A percentile compares a stretch with the other conserved stretches of the same genome.
Evolutionary conservation across 108 stramenopile species (phyloP).

Genomic region (Cyclotella atomus): DNA sequence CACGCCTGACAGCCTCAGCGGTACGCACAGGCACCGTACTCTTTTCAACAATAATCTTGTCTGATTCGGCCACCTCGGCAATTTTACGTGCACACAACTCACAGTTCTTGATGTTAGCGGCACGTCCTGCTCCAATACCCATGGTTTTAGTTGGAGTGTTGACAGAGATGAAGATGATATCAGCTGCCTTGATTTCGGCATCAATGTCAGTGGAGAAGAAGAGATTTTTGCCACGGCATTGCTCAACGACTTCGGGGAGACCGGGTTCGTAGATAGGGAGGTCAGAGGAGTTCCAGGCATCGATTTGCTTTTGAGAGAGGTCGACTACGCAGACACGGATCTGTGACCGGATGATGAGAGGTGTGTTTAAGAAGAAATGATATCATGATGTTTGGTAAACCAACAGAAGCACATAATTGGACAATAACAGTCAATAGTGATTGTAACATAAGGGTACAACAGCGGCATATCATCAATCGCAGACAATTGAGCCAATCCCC

Average conservation of each 20-base stretch:
- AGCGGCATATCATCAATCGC: too few species aligned
- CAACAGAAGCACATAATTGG: neutral
- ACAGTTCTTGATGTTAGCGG: slow-evolving; percentile 99
- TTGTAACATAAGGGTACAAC: too few species aligned
- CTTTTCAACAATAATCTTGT: slow-evolving; percentile 99
- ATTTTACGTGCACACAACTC: slow-evolving; percentile 99
- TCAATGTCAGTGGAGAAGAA: slow-evolving; percentile 99
- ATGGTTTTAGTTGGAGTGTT: slow-evolving; percentile 99
- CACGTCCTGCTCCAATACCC: slow-evolving; percentile 98
- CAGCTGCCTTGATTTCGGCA: slow-evolving; percentile 86
- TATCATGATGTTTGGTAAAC: neutral
- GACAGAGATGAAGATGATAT: slow-evolving; percentile 99
- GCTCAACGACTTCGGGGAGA: slow-evolving; percentile 90
- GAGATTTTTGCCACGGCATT: slow-evolving; percentile 85
- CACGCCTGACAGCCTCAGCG: slow-evolving; percentile 94
- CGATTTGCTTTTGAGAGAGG: slow-evolving; percentile 92
- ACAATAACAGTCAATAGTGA: too few species aligned
- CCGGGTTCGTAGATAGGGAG: slow-evolving; percentile 99
- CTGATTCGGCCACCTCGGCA: slow-evolving; percentile 87
- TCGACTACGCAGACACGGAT: slow-evolving; percentile 98
- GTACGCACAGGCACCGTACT: slow-evolving; percentile 99
- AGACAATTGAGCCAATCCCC: too few species aligned
- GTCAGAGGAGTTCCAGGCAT: slow-evolving; percentile 94
- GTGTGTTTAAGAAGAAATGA: slow-evolving; percentile 1
- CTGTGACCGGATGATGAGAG: slow-evolving; percentile 34